Conservation (phyloP, 2,329 filamentous ascomycete species). For the Botrytis sinoallii region DNA sequence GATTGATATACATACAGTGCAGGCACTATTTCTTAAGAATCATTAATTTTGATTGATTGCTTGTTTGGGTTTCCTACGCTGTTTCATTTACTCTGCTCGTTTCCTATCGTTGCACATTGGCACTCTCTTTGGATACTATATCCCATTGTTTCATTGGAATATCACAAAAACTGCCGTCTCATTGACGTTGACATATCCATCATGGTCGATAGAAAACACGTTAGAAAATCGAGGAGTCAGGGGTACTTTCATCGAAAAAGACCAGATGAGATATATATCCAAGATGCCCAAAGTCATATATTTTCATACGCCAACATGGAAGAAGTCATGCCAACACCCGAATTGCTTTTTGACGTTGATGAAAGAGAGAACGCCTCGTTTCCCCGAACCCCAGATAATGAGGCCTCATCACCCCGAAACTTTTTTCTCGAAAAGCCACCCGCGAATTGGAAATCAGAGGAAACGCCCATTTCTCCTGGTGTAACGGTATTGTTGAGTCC, state of each 20-base stretch:
- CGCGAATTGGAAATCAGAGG: neutral
- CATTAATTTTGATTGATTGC: neutral
- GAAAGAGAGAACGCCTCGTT: neutral
- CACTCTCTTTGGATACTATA: neutral
- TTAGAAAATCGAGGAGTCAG: constrained; percentile 5
- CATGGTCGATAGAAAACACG: neutral
- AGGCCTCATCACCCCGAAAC: neutral
- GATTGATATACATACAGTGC: neutral
- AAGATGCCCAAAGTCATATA: neutral
- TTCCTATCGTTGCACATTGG: neutral
- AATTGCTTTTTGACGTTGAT: neutral
- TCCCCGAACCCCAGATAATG: neutral
- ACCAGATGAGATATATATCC: constrained; percentile 13
- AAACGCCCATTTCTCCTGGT: constrained; percentile 13
- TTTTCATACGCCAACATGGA: neutral
- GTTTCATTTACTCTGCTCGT: neutral
- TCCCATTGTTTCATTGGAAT: neutral
- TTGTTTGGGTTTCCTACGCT: neutral
- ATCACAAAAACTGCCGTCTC: neutral
- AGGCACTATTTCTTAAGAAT: neutral
- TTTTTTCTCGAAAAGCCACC: constrained; percentile 13
- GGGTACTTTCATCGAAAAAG: neutral
- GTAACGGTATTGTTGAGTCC: constrained; percentile 15
- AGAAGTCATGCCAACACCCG: neutral
- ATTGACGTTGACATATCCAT: neutral